These are phyloP conservation scores for Phytophthora quininea DNA, from an alignment of 352 stramenopile species.

Conservation along the genomic window DNA sequence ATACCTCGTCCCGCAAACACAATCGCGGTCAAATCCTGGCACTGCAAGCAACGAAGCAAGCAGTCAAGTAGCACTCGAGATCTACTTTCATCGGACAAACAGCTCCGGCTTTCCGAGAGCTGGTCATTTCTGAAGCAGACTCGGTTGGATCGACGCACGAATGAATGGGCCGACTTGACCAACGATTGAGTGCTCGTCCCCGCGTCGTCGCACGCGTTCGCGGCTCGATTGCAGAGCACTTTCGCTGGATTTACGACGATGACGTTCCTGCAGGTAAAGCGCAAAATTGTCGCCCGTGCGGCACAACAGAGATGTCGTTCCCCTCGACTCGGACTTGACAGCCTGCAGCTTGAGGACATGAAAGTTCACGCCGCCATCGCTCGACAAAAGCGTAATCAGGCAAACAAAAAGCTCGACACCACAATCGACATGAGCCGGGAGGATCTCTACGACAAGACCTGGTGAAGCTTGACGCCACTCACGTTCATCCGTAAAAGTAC, in stretches of 20 bases:
- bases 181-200: constrained; percentile 1
- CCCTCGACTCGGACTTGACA: neutral
- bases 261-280: neutral
- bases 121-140: constrained; percentile 9
- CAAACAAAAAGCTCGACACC: neutral
- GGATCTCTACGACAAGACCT: neutral
- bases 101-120: constrained; percentile 4
- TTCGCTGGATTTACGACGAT: constrained; percentile 26
- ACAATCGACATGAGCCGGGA: neutral
- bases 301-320: neutral
- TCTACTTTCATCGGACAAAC: neutral
- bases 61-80: constrained; percentile 6
- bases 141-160: constrained; percentile 26
- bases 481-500: too few species aligned
- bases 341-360: too few species aligned
- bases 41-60: neutral
- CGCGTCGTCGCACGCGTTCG: too few species aligned
- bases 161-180: constrained; percentile 13
- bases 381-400: constrained; percentile 42
- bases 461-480: too few species aligned
- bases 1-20: neutral
- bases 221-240: neutral
- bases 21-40: neutral
- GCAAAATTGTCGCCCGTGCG: constrained; percentile 10
- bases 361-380: constrained; percentile 10